Base-by-base conservation (phyloP, 23 red algal species). In the Gracilaria domingensis region DNA sequence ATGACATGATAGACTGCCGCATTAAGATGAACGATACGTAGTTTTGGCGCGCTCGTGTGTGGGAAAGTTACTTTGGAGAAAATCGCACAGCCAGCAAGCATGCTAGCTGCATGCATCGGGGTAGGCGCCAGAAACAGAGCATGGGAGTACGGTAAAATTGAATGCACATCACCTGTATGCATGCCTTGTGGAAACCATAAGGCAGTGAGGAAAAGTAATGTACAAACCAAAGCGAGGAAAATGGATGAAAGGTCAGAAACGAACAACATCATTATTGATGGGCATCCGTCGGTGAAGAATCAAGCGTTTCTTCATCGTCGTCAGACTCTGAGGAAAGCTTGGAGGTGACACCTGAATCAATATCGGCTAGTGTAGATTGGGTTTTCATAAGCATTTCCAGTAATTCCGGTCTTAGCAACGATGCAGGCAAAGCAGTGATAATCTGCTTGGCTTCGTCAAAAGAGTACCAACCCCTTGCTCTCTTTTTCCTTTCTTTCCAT, bases 401-500 rank as follows among this genome's bases (percentile, higher is more conserved):
- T 25, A 96, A 55, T 76, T 96, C 95, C 25, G 88, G 87, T 70
- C 95, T 82, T 71, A 81, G 70, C 73, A 54, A 35, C 18, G 67
- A 55, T n/a, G 37, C 51, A 25, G 54, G 64, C 26, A 54, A 4
- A 0, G 35, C 51, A 3, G 49, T 66, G 73, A 83, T 28, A 49
- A 87, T 67, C 28, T 45, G 66, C 66, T 58, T 75, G 20, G 95
- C 95, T 44, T 96, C 88, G 0, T 81, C 77, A 76, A 97, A 89
- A 33, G 90, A 73, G 21, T 93, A 77, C 95, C 95, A 97, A 0
- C 42, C 79, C 13, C 95, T 44, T 20, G 66, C 67, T 55, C 95
- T 79, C 76, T 97, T 79, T 30, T 89, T 81, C 9, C 85, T 81
- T 78, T 97, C 89, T 74, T 91, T 81, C 96, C 96, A 97, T 51